Percentiles rank a stretch among this genome's conserved stretches.
These are phyloP conservation scores for Grigorovia jiainica DNA, from an alignment of 805 yeast species.

Conservation along the genomic window DNA sequence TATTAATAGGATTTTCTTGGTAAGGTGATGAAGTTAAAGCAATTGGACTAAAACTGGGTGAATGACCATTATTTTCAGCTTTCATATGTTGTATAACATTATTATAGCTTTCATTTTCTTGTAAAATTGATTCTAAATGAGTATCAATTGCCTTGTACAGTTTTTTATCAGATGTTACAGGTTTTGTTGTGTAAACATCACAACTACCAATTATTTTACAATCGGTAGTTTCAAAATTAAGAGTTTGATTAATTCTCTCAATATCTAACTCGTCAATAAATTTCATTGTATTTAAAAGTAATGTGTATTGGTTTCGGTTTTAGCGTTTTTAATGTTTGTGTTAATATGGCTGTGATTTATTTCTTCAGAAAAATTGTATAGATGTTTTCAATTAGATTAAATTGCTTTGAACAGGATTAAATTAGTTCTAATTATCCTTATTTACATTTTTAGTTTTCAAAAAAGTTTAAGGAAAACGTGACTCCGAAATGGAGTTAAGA, in stretches of 20 bases:
- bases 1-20: background rate
- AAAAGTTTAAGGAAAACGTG: too few relatives aligned
- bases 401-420: too few relatives aligned
- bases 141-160: conserved; percentile 80
- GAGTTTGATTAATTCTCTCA: conserved; percentile 81
- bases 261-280: conserved; percentile 89
- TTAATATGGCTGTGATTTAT: too few relatives aligned
- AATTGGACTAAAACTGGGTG: background rate
- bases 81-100: conserved; percentile 23
- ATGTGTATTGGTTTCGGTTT: background rate
- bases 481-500: too few relatives aligned
- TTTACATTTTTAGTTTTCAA: too few relatives aligned
- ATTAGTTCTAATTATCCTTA: too few relatives aligned
- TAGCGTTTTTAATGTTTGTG: too few relatives aligned
- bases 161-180: conserved; percentile 83
- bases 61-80: conserved; percentile 10
- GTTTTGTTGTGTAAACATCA: conserved; percentile 89
- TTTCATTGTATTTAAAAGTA: conserved; percentile 29
- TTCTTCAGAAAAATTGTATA: too few relatives aligned
- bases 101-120: conserved; percentile 29
- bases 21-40: background rate
- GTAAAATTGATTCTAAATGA: conserved; percentile 49
- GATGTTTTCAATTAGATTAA: too few relatives aligned
- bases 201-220: conserved; percentile 79
- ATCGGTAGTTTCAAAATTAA: conserved; percentile 68